Percentiles rank a stretch among this genome's conserved stretches.
Conservation (phyloP, 148 eudicot genomes). For the Silene uniflora region DNA sequence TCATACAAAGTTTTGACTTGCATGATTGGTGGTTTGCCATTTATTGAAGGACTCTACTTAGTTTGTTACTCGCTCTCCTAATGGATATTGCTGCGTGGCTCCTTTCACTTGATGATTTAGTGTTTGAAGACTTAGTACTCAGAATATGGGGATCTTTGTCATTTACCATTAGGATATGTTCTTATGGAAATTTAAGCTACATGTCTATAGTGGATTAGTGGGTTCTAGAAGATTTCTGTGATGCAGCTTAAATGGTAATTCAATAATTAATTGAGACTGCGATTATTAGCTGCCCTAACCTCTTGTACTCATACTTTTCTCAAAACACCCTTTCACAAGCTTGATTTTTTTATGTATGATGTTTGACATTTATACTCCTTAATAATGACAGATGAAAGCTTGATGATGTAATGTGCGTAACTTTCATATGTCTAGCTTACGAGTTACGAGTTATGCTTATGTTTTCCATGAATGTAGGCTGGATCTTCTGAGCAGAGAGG, state of each 20-base stretch:
- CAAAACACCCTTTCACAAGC: background rate
- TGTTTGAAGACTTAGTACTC: background rate
- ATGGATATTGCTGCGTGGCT: background rate
- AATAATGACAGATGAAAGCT: background rate
- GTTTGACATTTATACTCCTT: background rate
- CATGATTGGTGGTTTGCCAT: background rate
- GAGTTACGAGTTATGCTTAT: background rate
- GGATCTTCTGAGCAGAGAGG: constrained; percentile 40
- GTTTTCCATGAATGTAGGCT: constrained; percentile 28
- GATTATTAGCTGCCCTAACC: background rate
- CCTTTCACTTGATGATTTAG: background rate
- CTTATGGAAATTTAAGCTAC: background rate
- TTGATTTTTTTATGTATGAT: background rate
- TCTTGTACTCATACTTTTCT: background rate
- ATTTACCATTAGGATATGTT: background rate
- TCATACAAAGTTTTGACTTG: background rate
- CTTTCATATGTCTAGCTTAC: background rate
- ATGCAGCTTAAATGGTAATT: background rate
- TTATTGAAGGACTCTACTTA: no score
- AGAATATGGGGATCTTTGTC: background rate
- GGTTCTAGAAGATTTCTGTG: background rate
- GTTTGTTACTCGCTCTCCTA: background rate
- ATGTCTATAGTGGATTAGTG: background rate
- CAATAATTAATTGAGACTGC: background rate
- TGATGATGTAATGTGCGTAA: background rate